Evolutionary conservation across 805 yeast genomes (phyloP), one percentile per base, ranked within the genome.

Genomic region (Sungouiozyma intestinalis): DNA sequence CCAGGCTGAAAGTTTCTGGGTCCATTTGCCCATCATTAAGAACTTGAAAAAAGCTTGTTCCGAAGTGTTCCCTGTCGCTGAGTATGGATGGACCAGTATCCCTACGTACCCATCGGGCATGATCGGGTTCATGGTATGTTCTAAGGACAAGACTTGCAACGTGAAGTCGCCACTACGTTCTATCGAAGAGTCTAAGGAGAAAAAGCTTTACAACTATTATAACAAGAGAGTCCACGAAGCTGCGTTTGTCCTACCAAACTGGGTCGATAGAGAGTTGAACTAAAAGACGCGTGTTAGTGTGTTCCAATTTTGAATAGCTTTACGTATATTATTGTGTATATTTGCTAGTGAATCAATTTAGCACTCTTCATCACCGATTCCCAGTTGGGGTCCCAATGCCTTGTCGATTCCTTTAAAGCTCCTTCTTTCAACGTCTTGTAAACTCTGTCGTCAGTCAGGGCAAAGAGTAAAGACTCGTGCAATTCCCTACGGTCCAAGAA

Each of bases 21-120:
- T 88, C 51, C 95, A 88, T 68, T 71, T 90, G 73, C 76, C 78
- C 48, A 79, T 86, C 59, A 84, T 90, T 58, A 74, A 82, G 58
- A 76, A 83, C 52, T 76, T 90, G 68, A 84, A 86, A 70, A 67
- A 76, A 54, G 88, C 84, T 51, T 87, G 96, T 67, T 65, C 71
- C 50, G 76, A 77, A 48, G 86, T 90, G 37, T 90, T 90, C 80
- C 94, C 96, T 38, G 83, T 77, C 42, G 97, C 82, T 35, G 92
- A 83, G 60, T 88, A 87, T 63, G 87, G 94, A 29, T 84, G 85
- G 69, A 82, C 94, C 45, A 77, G 92, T 59, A 86, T 88, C 53
- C 98, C 98, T 60, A 88, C 97, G 45, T 90, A 90, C 60, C 95
- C 98, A 49, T 80, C 95, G 16, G 98, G 98, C 50, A 94, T 87